Evolutionary conservation across 768 basidiomycete species (phyloP).

Genomic region (Crucibulum laeve): DNA sequence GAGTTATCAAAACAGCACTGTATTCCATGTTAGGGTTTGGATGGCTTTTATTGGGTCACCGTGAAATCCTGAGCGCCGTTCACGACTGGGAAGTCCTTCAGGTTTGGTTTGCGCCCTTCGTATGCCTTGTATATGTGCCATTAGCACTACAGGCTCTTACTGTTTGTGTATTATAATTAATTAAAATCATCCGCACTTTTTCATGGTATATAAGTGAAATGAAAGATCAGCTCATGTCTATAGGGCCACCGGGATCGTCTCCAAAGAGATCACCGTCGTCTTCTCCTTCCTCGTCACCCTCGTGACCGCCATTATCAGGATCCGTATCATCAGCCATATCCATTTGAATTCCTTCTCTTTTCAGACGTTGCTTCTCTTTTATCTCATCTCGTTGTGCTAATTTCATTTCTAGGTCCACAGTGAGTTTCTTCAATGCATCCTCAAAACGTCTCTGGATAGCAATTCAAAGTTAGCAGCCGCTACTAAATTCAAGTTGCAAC

Average conservation of each 20-base stretch:
- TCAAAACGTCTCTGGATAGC: conserved; percentile 79
- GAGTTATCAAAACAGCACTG: conserved; percentile 22
- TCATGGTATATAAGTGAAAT: neutral
- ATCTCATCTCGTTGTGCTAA: conserved; percentile 73
- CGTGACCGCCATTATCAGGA: conserved; percentile 26
- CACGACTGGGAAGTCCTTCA: conserved; percentile 79
- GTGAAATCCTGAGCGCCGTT: conserved; percentile 46
- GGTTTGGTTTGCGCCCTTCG: conserved; percentile 81
- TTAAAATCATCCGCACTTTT: conserved; percentile 5
- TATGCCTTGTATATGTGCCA: conserved; percentile 76
- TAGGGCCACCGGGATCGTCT: conserved; percentile 41
- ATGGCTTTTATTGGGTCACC: conserved; percentile 47
- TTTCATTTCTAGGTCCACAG: conserved; percentile 84
- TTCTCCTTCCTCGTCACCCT: conserved; percentile 24
- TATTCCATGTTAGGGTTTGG: conserved; percentile 52
- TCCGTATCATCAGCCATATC: conserved; percentile 35
- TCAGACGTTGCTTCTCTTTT: conserved; percentile 67
- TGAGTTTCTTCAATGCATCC: conserved; percentile 85
- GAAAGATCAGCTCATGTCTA: conserved; percentile 27
- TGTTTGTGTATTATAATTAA: conserved; percentile 39
- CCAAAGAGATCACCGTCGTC: conserved; percentile 37
- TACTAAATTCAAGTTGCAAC: neutral
- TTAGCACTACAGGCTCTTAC: conserved; percentile 68
- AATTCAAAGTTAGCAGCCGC: conserved; percentile 2
- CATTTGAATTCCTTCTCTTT: conserved; percentile 59